Evolutionary conservation across 345 rosid species (phyloP).

Genomic region (Linum lewisii): DNA sequence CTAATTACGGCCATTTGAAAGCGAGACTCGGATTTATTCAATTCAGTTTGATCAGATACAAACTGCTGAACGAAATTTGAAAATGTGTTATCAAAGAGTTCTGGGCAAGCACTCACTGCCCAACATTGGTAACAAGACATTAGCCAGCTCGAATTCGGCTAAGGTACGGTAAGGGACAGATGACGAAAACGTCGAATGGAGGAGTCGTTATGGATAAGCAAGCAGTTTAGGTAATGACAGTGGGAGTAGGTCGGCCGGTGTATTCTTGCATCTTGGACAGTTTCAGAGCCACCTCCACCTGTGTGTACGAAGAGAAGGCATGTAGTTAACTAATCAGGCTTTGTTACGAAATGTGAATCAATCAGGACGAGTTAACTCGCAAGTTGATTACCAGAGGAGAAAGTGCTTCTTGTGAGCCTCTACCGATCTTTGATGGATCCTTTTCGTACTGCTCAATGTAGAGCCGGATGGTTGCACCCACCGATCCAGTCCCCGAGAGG

Average conservation of each 20-base stretch:
- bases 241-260: slow-evolving; percentile 91
- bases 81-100: no score
- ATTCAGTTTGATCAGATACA: no score
- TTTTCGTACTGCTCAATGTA: slow-evolving; percentile 97
- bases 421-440: slow-evolving; percentile 77
- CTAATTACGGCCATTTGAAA: no score
- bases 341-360: neutral
- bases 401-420: slow-evolving; percentile 85
- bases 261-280: slow-evolving; percentile 88
- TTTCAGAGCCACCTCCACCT: slow-evolving; percentile 90
- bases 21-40: no score
- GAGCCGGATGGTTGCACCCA: slow-evolving; percentile 94
- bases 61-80: no score
- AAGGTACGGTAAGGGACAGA: no score
- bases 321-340: neutral
- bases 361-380: neutral
- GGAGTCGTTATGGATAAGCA: no score
- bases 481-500: slow-evolving; percentile 97
- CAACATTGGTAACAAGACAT: no score
- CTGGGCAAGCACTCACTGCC: no score
- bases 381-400: slow-evolving; percentile 64
- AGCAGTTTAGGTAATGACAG: slow-evolving; percentile 65
- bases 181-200: no score
- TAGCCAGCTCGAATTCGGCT: no score
- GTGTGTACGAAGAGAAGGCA: slow-evolving; percentile 17